Percentiles rank a stretch among this genome's conserved stretches.
Conservation (phyloP, 2,329 filamentous ascomycete species). For the Verticillium nubilum region DNA sequence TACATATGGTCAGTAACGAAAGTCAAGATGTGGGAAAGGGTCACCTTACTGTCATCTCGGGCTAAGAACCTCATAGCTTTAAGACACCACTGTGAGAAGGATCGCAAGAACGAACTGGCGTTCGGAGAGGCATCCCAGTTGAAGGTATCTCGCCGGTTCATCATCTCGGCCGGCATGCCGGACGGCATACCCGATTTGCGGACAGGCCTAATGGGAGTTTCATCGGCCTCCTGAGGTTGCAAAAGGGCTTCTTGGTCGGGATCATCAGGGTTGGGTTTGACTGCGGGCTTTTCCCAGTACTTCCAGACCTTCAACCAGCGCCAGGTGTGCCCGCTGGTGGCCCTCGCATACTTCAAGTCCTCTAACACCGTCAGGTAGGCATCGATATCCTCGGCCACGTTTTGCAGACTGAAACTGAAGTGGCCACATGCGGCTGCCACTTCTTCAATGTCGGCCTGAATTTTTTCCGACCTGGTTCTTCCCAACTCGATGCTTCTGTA, state of each 20-base stretch:
- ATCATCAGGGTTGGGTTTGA: slow-evolving; percentile 25
- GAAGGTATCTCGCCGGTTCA: slow-evolving; percentile 45
- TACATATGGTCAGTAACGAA: background rate
- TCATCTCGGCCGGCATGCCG: slow-evolving; percentile 50
- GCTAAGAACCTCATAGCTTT: slow-evolving; percentile 40
- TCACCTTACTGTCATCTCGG: slow-evolving; percentile 44
- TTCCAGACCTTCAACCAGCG: slow-evolving; percentile 82
- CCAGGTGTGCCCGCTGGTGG: slow-evolving; percentile 63
- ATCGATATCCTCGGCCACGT: slow-evolving; percentile 86
- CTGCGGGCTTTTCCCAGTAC: slow-evolving; percentile 14
- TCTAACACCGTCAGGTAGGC: slow-evolving; percentile 79
- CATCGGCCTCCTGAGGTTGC: slow-evolving; percentile 12
- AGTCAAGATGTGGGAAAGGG: background rate
- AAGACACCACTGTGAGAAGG: slow-evolving; percentile 39
- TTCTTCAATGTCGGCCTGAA: slow-evolving; percentile 92
- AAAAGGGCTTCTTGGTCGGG: slow-evolving; percentile 37
- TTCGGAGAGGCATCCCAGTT: slow-evolving; percentile 51
- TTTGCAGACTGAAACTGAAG: slow-evolving; percentile 86
- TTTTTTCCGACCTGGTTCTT: slow-evolving; percentile 61
- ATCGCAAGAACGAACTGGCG: slow-evolving; percentile 36
- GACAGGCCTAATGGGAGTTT: slow-evolving; percentile 37
- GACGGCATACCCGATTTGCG: slow-evolving; percentile 49
- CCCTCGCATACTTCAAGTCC: slow-evolving; percentile 69
- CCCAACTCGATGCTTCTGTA: slow-evolving; percentile 76
- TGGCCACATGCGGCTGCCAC: slow-evolving; percentile 97